Base-by-base conservation (phyloP, 2,329 filamentous ascomycete species). In the Penicillium griseofulvum region DNA sequence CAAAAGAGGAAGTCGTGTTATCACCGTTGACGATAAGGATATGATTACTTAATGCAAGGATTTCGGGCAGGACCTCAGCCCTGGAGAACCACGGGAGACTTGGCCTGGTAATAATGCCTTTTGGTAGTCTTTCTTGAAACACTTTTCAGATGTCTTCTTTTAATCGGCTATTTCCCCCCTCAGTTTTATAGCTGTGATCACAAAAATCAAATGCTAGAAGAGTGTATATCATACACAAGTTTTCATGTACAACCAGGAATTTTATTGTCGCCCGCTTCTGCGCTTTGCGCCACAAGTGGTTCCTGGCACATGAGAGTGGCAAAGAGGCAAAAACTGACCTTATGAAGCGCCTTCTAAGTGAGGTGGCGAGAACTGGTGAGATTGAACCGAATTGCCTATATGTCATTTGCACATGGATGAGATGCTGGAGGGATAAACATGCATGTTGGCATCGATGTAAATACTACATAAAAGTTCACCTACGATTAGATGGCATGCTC, bases 21-120 rank as follows among this genome's bases (percentile, higher is more conserved):
- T 50, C 48, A 28, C n/a, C n/a, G n/a, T n/a, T n/a, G n/a, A n/a
- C 52, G 47, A 55, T 55, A 55, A 55, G 39, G 39, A 49, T 49
- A 12, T 52, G 52, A 50, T 57, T 47, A 43, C 57, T 31, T 58
- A 52, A 55, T 50, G 28, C 28, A 29, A 29, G 28, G 11, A 29
- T 29, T 4, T 22, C 22, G 4, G 22, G 22, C 22, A 4, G 22
- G 22, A 22, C n/a, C n/a, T n/a, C n/a, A n/a, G 22, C 22, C 22
- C 22, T 22, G 22, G 22, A 22, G 22, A 4, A 22, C 22, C 22
- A 3, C 22, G 22, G 22, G 22, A 22, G 2, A 22, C 22, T 4
- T 4, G 22, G 22, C 9, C 28, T 29, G 11, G 28, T 11, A 10
- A 11, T 11, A 10, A 11, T 31, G 29, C 12, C 29, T 31, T 29